Evolutionary conservation across 306 rosid species (phyloP).

Genomic region (Pyrus communis): DNA sequence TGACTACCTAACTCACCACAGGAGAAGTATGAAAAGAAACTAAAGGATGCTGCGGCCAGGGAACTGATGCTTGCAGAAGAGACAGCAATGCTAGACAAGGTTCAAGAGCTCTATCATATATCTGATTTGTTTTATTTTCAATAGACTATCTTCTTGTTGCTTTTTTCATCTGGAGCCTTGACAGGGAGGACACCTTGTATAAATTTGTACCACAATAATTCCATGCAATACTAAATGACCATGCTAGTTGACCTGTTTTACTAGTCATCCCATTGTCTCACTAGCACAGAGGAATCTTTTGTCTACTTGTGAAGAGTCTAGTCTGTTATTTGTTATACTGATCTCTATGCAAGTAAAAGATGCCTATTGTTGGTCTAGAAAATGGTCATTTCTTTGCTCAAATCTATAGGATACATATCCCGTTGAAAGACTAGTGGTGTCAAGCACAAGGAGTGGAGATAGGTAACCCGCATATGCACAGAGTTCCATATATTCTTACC

Average conservation of each 20-base stretch:
- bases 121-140: background rate
- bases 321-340: background rate
- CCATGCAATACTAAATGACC: background rate
- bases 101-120: conserved; percentile 14
- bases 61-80: conserved; percentile 94
- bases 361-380: background rate
- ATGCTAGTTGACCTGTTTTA: background rate
- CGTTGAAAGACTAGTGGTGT: background rate
- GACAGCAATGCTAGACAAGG: conserved; percentile 87
- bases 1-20: conserved; percentile 15
- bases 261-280: background rate
- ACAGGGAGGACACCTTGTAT: background rate
- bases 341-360: background rate
- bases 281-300: background rate
- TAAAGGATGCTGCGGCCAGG: conserved; percentile 85
- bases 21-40: conserved; percentile 74
- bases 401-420: background rate
- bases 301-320: background rate
- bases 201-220: background rate
- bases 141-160: background rate
- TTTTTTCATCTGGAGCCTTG: background rate
- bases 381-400: background rate
- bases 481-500: background rate
- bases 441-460: background rate
- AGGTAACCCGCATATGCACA: background rate